Evolutionary conservation across 2,329 filamentous ascomycete genomes (phyloP), one percentile per base, ranked within the genome.

Genomic region (Calonectria pseudoturangicola): DNA sequence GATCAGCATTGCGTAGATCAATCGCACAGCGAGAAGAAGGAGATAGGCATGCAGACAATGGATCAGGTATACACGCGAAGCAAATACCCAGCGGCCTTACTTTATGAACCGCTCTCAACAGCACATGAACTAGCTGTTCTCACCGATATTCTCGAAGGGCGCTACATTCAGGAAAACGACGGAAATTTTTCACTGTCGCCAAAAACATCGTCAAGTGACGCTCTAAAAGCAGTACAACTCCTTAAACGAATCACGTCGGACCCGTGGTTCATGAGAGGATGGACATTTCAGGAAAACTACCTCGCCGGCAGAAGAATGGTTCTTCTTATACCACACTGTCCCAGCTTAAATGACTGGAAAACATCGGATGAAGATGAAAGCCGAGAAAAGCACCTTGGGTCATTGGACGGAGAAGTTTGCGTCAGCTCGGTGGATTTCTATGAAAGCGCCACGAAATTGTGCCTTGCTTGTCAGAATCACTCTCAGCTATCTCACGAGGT

Each of bases 261-360:
- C 16, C 27, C 28, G 16, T 68, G 66, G 66, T 68, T 58, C 15
- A 41, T 41, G 9, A 58, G 66, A 47, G 66, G 50, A 30, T 68
- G 66, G 66, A 68, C 66, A 12, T 68, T 43, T 36, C 66, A 68
- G 18, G 66, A 68, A 36, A 68, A 68, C 15, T 68, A 68, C 21
- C 66, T 51, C 25, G 66, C 50, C 18, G 48, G 66, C 7, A 47
- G n/a, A 33, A 33, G 36, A 47, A 68, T 68, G 66, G 27, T 28
- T 10, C 66, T 68, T 33, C 66, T 68, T 15, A 60, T 68, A 15
- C 48, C 50, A 7, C 66, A 68, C 36, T 30, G 15, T 12, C 13
- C 33, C 2, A 33, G 28, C 8, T 65, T 65, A 21, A 48, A 65
- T 25, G 54, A 39, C 27, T 60, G 33, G 33, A 60, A 60, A 41